Base-by-base conservation (phyloP, 1,284 basidiomycete genomes). In the Apiotrichum montevideense region DNA sequence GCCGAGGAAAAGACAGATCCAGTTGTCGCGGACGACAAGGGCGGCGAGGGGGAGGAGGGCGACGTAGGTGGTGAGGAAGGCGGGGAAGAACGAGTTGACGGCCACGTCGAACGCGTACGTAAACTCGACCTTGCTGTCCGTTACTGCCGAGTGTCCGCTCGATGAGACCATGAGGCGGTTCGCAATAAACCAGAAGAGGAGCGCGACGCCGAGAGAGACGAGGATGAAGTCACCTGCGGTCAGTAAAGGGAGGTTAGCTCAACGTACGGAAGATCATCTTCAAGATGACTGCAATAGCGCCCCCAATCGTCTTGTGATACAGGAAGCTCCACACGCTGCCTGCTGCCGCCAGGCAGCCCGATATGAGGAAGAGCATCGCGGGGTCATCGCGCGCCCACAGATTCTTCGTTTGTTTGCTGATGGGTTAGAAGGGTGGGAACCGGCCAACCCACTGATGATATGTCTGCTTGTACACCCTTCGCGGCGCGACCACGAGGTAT, bases 351-450 rank as follows among this genome's bases (percentile, higher is more conserved):
- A 54, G 21, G 72, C 86, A 89, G 43, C 83, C 87, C 35, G 84
- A 82, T 53, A 95, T 85, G 50, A 96, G 82, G 46, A 95, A 82
- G 40, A 95, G 80, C 66, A 95, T 92, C 11, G 93, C 92, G 15
- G 93, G 93, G 72, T 96, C 92, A 74, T 97, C 93, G 73, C 93
- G 81, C 32, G 92, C 90, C 92, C 93, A 96, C 5, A 88, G 90
- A 73, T 97, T 96, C 81, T 96, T 96, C n/a, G 93, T 97, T 79
- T 96, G 90, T 89, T 77, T 74, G 54, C 66, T 52, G 51, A n/a
- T 46, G 49, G 48, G 51, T 15, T 49, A 21, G 32, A 32, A 4
- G 21, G 21, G 21, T 13, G 8, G 11, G 7, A 21, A 35, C 67
- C n/a, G 6, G 11, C 6, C 41, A 6, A 42, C 72, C 42, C 62